These are phyloP conservation scores for Cordyceps tenuipes DNA, from an alignment of 2,329 filamentous ascomycete genomes.

Conservation along the genomic window DNA sequence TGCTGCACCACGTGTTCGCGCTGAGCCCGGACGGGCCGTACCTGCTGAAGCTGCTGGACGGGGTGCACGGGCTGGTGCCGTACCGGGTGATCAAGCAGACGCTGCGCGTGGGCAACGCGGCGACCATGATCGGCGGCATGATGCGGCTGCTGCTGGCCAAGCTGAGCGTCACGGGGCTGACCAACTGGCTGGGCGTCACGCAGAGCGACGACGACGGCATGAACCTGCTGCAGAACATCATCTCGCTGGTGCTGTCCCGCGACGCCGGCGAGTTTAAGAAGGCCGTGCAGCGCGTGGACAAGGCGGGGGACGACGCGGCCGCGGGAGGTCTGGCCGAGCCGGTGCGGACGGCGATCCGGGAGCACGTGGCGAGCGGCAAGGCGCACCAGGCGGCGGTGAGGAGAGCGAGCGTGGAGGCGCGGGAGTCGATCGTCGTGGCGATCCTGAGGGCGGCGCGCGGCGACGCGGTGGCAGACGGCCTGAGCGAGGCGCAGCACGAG, in stretches of 20 bases:
- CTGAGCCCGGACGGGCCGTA: constrained; percentile 69
- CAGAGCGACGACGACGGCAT: constrained; percentile 66
- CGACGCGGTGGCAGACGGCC: constrained; percentile 27
- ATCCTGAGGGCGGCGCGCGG: constrained; percentile 52
- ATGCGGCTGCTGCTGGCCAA: constrained; percentile 68
- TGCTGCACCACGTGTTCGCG: constrained; percentile 66
- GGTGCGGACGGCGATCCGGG: constrained; percentile 51
- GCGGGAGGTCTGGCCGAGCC: constrained; percentile 41
- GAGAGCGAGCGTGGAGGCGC: constrained; percentile 39
- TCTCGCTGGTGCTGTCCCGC: constrained; percentile 64
- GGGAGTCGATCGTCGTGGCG: constrained; percentile 54
- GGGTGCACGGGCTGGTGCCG: constrained; percentile 60
- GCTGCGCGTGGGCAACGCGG: constrained; percentile 67
- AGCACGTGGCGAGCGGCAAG: constrained; percentile 44
- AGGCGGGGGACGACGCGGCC: constrained; percentile 34
- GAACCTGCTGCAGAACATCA: constrained; percentile 72
- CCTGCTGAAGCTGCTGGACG: constrained; percentile 61
- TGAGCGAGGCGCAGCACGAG: constrained; percentile 53
- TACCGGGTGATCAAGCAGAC: constrained; percentile 67
- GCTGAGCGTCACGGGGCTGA: constrained; percentile 62
- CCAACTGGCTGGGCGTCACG: constrained; percentile 72
- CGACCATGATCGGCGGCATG: constrained; percentile 73
- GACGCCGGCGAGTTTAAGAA: constrained; percentile 64
- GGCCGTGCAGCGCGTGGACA: constrained; percentile 55
- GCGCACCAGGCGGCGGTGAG: constrained; percentile 52